Base-by-base conservation (phyloP, 106 monocot genomes). In the Dactylorhiza incarnata region DNA sequence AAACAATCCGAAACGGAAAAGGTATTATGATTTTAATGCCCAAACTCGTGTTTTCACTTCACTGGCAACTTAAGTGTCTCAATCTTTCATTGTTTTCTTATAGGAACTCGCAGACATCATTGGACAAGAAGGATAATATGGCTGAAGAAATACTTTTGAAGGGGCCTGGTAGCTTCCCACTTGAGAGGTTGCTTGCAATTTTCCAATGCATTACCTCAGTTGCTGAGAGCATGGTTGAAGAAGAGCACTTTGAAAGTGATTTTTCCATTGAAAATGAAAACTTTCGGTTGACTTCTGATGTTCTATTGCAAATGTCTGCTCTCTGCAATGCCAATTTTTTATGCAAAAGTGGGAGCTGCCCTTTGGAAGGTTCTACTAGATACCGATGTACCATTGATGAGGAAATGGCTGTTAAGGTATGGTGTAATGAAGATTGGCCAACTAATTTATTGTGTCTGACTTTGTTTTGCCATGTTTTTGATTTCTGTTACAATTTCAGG, bases 281-380 rank as follows among this genome's bases (percentile, higher is more conserved):
- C 52, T 63, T 76, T 76, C 82, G 82, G 17, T 48, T 92, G 59
- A 94, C 90, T 83, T 89, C 91, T 73, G 91, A 99, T 87, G 91
- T 87, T 73, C 68, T 99, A 43, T 74, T 94, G 83, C 94, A 99
- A 72, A 65, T 99, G 50, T 91, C 94, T 72, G 87, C 91, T 73
- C 86, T 99, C 16, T 99, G 91, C 88, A 90, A 92, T 85, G 89
- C 94, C 45, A 94, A 92, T 79, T 91, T 91, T 77, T 71, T 99
- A 49, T 70, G 75, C 66, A 99, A 88, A 82, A 83, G 85, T 66
- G 75, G 86, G 45, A 88, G 85, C 74, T 99, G 86, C 62, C 91
- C 89, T 47, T 77, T 99, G 68, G 99, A 99, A 55, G 91, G 91
- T n/a, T 91, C 91, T 5, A 82, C 78, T 54, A 87, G 99, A 78